Evolutionary conservation across 2,329 filamentous ascomycete genomes (phyloP), one percentile per base, ranked within the genome.

Genomic region (Scedosporium apiospermum): DNA sequence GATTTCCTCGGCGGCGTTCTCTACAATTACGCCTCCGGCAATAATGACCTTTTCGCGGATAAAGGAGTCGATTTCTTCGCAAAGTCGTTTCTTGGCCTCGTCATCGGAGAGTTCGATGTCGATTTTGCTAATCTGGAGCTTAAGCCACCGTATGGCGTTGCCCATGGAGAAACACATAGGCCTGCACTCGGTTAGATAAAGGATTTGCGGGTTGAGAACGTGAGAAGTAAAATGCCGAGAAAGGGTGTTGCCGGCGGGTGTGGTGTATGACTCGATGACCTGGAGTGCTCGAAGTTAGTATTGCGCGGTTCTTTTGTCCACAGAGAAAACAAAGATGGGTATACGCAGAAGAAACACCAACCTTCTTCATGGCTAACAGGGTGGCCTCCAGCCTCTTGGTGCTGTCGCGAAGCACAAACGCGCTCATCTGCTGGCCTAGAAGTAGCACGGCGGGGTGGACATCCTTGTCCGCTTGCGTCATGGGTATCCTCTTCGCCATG

Each of bases 121-220:
- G 64, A 97, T 88, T 68, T 91, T 91, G 69, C 91, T 89, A 71
- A 99, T 93, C 70, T 91, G 86, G 58, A 96, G 85, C 79, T 99
- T 99, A 59, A 99, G 82, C 82, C 92, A 93, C 62, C 95, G 86
- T 71, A 99, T 96, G 42, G 92, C 92, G 73, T 98, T 99, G 65
- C 95, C 95, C 88, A 98, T 96, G 65, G 91, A 91, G 75, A 96
- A 95, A 67, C 91, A 96, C 76, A 99, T 90, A 41, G 95, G 93
- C n/a, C 95, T 88, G 71, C 93, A 97, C 67, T 91, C 91, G 64
- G 91, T 90, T 65, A 99, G 83, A 71, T 96, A 97, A 67, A 96
- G 92, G 71, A 99, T 97, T 75, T 99, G 95, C 44, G 93, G 91
- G 70, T 92, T 95, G 64, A 99, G 86, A 66, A 91, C 87, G 74